Evolutionary conservation across 768 basidiomycete genomes (phyloP).

Genomic region (Roridomyces roridus): DNA sequence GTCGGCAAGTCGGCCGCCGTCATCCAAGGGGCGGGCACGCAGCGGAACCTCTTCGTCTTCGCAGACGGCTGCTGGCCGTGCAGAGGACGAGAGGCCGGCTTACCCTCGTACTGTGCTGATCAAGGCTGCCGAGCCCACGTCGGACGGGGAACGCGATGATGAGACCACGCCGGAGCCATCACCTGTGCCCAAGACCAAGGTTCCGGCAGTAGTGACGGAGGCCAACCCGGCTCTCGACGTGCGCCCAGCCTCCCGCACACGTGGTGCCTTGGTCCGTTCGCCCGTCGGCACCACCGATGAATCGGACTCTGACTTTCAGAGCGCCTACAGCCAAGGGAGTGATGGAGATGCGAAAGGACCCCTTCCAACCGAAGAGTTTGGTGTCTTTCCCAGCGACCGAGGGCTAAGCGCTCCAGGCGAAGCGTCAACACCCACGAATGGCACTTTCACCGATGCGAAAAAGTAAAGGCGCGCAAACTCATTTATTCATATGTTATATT

Average conservation of each 20-base stretch:
- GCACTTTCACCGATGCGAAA: neutral
- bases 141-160: conserved; percentile 41
- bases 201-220: conserved; percentile 33
- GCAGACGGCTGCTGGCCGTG: conserved; percentile 44
- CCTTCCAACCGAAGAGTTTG: conserved; percentile 33
- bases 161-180: conserved; percentile 39
- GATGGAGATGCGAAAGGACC: conserved; percentile 29
- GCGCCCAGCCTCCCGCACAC: conserved; percentile 8
- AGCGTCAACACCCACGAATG: no score
- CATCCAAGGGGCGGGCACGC: conserved; percentile 52
- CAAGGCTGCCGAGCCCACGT: conserved; percentile 41
- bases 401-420: no score
- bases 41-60: conserved; percentile 73
- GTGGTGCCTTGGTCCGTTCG: conserved; percentile 6
- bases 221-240: neutral
- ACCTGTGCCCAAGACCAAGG: conserved; percentile 35
- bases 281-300: conserved; percentile 61
- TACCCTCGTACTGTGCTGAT: conserved; percentile 35
- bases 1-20: conserved; percentile 33
- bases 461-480: no score
- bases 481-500: no score
- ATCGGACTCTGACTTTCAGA: conserved; percentile 87
- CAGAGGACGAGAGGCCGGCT: conserved; percentile 32
- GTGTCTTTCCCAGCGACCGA: conserved; percentile 12
- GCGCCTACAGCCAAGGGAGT: conserved; percentile 58